These are phyloP conservation scores for Daldinia decipiens DNA, from an alignment of 495 filamentous ascomycete species.

Conservation along the genomic window DNA sequence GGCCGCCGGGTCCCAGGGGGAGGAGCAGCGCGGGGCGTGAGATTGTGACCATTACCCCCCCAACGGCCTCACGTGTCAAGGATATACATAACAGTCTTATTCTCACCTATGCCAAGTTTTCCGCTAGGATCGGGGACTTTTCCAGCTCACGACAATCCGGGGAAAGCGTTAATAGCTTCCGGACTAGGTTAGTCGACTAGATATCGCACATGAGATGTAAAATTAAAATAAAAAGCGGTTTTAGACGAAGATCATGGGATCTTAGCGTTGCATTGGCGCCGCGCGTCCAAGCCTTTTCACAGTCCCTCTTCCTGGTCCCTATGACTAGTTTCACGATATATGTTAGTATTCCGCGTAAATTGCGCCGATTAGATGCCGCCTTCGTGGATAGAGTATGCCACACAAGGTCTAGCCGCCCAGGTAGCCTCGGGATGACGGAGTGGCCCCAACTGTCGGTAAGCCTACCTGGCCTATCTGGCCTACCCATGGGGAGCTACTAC, in stretches of 20 bases:
- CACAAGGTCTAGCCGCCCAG: slow-evolving; percentile 20
- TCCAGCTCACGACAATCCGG: slow-evolving; percentile 40
- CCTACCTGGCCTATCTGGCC: background rate
- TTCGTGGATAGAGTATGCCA: slow-evolving; percentile 22
- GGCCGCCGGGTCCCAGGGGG: background rate
- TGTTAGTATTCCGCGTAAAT: slow-evolving; percentile 26
- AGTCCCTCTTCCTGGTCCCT: slow-evolving; percentile 12
- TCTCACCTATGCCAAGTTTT: slow-evolving; percentile 35
- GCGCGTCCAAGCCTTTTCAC: slow-evolving; percentile 24
- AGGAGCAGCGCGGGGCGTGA: slow-evolving; percentile 24
- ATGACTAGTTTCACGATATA: slow-evolving; percentile 19
- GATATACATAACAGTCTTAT: slow-evolving; percentile 29
- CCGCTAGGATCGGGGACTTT: slow-evolving; percentile 6
- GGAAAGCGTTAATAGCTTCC: slow-evolving; percentile 31
- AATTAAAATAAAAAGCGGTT: slow-evolving; percentile 19
- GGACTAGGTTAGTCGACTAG: slow-evolving; percentile 27
- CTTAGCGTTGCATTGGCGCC: slow-evolving; percentile 34
- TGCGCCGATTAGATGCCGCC: slow-evolving; percentile 38
- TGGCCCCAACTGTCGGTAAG: slow-evolving; percentile 41
- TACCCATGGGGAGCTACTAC: slow-evolving; percentile 24
- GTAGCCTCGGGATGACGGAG: slow-evolving; percentile 39
- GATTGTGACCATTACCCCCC: slow-evolving; percentile 29
- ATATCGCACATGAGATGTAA: slow-evolving; percentile 39
- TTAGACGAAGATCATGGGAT: slow-evolving; percentile 39
- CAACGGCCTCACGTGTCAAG: slow-evolving; percentile 30